Evolutionary conservation across 345 rosid genomes (phyloP), one percentile per base, ranked within the genome.

Genomic region (Eucalyptus polyanthemos): DNA sequence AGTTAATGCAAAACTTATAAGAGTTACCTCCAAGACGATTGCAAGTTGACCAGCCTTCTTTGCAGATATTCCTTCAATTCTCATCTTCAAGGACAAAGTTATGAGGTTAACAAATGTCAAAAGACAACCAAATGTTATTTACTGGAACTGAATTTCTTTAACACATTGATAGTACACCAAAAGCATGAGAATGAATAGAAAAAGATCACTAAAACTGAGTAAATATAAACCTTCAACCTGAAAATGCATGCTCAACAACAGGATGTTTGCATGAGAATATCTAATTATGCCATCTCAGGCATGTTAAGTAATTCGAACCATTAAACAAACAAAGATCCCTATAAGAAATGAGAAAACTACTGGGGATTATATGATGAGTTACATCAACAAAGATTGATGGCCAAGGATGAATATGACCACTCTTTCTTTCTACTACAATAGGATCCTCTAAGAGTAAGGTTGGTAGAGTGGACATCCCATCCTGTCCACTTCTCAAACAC

Each of bases 11-110:
- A 37, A 85, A 81, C 58, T 87, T 87, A 81, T 60, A 83, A 51
- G 65, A 58, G 87, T 88, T 58, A 96, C 99, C 97, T 96, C 99
- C 92, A 97, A 88, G 88, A 97, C 96, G 81, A 94, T 95, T 11
- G 98, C 97, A 31, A 97, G 94, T 53, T 93, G 95, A 80, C 96
- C 94, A 11, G 93, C 93, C 91, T 93, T 94, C 65, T 54, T 93
- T 51, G 93, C 92, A 87, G 97, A 93, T 90, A 88, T 29, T 86
- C 97, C 95, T 92, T 96, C 98, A 21, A 97, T 93, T 92, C 98
- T 96, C 81, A 93, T 94, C 99, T 97, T 93, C 58, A 40, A 53
- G 54, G 72, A 90, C 65, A 67, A 65, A 58, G 83, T 44, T 19
- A 37, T 76, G 47, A 88, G 27, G 37, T 50, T 9, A 56, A 34